Conservation (phyloP, 1,139 yeast genomes). For the Candida buenavistaensis region DNA sequence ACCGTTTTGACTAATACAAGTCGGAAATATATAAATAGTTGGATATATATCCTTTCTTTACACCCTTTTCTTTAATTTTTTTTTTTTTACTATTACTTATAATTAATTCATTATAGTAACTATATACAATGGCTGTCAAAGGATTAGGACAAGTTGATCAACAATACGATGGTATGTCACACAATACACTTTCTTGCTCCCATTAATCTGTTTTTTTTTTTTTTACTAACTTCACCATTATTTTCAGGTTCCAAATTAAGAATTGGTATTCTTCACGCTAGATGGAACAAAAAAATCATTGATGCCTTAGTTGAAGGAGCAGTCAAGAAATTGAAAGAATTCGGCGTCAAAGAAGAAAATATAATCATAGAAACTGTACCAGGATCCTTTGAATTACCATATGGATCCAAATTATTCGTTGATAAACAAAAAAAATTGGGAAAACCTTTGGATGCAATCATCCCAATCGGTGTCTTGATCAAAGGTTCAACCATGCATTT, state of each 20-base stretch:
- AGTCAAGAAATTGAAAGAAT: conserved; percentile 50
- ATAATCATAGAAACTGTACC: conserved; percentile 85
- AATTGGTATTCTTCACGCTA: conserved; percentile 88
- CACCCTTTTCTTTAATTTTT: too few relatives aligned
- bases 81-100: too few relatives aligned
- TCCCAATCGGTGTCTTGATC: conserved; percentile 91
- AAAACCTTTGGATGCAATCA: conserved; percentile 74
- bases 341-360: conserved; percentile 76
- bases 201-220: too few relatives aligned
- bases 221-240: too few relatives aligned
- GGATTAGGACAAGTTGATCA: conserved; percentile 80
- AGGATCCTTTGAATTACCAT: conserved; percentile 92
- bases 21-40: too few relatives aligned
- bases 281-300: conserved; percentile 86
- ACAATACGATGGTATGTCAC: conserved; percentile 56
- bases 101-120: too few relatives aligned
- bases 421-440: conserved; percentile 46
- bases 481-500: conserved; percentile 98
- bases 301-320: conserved; percentile 83
- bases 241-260: conserved; percentile 56
- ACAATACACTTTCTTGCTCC: too few relatives aligned
- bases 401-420: conserved; percentile 60
- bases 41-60: too few relatives aligned
- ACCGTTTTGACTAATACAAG: too few relatives aligned
- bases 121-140: conserved; percentile 70